These are phyloP conservation scores for Entomortierella lignicola DNA, from an alignment of 192 early-diverging fungal genomes.

Conservation along the genomic window DNA sequence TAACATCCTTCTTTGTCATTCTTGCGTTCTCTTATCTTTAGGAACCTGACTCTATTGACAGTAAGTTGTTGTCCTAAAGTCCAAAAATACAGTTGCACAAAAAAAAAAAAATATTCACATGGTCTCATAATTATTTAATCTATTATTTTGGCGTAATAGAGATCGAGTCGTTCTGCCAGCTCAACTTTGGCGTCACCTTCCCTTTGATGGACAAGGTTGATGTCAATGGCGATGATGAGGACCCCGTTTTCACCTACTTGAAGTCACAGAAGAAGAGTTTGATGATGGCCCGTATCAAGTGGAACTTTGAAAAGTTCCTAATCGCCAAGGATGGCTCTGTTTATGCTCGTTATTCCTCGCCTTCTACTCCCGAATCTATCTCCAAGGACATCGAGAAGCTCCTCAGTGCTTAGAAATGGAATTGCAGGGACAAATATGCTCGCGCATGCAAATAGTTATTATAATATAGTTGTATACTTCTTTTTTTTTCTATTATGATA, in stretches of 20 bases:
- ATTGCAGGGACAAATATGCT: too few relatives aligned
- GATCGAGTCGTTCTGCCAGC: constrained; percentile 69
- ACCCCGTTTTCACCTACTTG: constrained; percentile 72
- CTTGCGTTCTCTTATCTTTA: constrained; percentile 11
- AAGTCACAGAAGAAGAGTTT: constrained; percentile 66
- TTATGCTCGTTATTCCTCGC: constrained; percentile 72
- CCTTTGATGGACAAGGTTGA: constrained; percentile 90
- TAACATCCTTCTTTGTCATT: too few relatives aligned
- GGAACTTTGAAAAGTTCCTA: constrained; percentile 91
- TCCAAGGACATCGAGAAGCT: constrained; percentile 68
- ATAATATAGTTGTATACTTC: too few relatives aligned
- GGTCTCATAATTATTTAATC: not conserved
- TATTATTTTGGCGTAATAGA: constrained; percentile 25
- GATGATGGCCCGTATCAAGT: constrained; percentile 74
- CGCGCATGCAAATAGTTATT: too few relatives aligned
- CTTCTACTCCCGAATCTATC: constrained; percentile 69
- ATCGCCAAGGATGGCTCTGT: constrained; percentile 75
- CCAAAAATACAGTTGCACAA: too few relatives aligned
- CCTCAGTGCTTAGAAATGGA: constrained; percentile 34
- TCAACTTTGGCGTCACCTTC: constrained; percentile 85
- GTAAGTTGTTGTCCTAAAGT: constrained; percentile 29
- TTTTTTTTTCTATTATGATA: too few relatives aligned
- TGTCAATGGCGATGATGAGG: constrained; percentile 79
- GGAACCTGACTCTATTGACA: constrained; percentile 64
- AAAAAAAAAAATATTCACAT: not conserved